Conservation (phyloP, 345 rosid species). For the Hibiscus syriacus region DNA sequence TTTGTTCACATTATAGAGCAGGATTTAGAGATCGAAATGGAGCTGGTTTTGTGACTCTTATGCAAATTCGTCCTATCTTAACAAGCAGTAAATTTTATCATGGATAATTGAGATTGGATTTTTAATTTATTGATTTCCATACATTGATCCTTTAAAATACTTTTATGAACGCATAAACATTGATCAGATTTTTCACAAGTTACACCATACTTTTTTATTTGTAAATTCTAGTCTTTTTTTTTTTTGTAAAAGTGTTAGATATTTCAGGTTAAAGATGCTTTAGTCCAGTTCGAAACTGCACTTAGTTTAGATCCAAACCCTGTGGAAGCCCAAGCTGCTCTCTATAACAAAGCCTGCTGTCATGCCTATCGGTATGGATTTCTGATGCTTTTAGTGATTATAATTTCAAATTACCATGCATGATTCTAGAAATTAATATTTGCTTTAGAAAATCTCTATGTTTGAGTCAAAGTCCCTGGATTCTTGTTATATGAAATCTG, state of each 20-base stretch:
- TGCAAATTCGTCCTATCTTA: not conserved
- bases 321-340: slow-evolving; percentile 84
- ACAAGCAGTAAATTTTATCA: no score
- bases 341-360: slow-evolving; percentile 86
- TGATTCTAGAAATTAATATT: not conserved
- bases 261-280: slow-evolving; percentile 82
- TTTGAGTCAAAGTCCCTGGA: not conserved
- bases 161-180: not conserved
- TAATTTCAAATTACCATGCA: not conserved
- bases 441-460: not conserved
- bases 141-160: not conserved
- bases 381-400: not conserved
- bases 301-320: slow-evolving; percentile 64
- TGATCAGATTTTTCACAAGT: not conserved
- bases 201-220: no score
- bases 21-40: not conserved
- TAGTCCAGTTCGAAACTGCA: slow-evolving; percentile 72
- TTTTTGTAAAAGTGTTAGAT: not conserved
- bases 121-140: no score
- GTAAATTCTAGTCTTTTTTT: no score
- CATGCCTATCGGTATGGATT: slow-evolving; percentile 63
- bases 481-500: not conserved
- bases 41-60: not conserved
- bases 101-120: no score
- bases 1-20: not conserved